Evolutionary conservation across 2,329 filamentous ascomycete genomes (phyloP).

Genomic region (Aspergillus hortae): DNA sequence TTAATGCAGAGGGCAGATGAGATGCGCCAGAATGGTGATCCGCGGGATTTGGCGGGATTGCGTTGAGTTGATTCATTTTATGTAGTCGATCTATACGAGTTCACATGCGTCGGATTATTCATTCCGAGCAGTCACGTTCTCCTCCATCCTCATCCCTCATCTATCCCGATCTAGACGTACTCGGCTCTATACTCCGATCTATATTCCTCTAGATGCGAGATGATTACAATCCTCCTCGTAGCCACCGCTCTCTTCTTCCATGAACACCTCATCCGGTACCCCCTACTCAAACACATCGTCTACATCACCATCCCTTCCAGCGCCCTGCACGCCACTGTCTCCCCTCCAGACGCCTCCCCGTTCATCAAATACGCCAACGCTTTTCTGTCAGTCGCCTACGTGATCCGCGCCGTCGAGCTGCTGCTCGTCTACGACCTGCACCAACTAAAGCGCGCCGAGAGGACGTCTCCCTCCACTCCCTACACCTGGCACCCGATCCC

Average conservation of each 20-base stretch:
- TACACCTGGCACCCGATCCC: constrained; percentile 13
- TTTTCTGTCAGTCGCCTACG: constrained; percentile 11
- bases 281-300: neutral
- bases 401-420: constrained; percentile 15
- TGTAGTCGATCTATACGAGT: no score
- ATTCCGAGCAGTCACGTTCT: no score
- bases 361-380: constrained; percentile 15
- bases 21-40: no score
- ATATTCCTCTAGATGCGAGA: neutral
- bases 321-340: constrained; percentile 9
- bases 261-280: neutral
- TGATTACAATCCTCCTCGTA: neutral
- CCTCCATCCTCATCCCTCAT: no score
- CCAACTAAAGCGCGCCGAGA: constrained; percentile 8
- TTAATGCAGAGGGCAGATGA: no score
- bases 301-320: constrained; percentile 5
- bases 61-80: no score
- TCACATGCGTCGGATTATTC: no score
- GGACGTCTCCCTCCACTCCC: neutral
- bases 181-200: neutral
- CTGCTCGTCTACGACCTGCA: constrained; percentile 8
- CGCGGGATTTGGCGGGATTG: no score
- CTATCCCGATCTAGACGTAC: neutral
- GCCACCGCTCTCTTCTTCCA: neutral
- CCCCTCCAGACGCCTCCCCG: constrained; percentile 5